phyloP scores from a whole-genome alignment of 202 grass and related monocot species.

The Carex arenaria region DNA sequence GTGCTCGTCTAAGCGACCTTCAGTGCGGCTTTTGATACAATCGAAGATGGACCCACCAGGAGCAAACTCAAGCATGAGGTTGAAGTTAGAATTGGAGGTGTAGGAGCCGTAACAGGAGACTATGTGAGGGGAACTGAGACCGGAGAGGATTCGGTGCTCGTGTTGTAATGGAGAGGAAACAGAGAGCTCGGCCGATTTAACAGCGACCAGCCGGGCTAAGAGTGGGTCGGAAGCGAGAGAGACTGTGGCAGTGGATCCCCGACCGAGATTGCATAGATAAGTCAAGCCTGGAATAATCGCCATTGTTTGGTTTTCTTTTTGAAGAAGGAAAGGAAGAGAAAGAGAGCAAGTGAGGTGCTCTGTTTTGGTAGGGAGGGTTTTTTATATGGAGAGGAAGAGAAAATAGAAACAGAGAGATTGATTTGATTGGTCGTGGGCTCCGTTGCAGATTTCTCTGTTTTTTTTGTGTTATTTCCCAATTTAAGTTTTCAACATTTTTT shows the following conservation, averaged over 20 bases:
- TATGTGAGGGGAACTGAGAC: conserved; percentile 42
- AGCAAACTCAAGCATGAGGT: conserved; percentile 57
- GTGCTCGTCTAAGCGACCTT: conserved; percentile 27
- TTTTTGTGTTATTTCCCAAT: background rate
- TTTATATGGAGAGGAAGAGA: background rate
- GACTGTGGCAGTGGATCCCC: conserved; percentile 57
- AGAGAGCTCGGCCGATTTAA: conserved; percentile 44
- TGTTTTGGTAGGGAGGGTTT: background rate
- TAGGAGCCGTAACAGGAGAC: conserved; percentile 39
- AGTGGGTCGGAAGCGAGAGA: conserved; percentile 29
- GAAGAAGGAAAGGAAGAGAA: background rate
- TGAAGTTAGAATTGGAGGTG: conserved; percentile 24
- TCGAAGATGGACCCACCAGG: conserved; percentile 55
- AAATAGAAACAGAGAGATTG: background rate
- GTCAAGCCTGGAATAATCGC: conserved; percentile 26
- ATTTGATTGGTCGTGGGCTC: background rate
- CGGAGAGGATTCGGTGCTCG: conserved; percentile 30
- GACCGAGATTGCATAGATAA: conserved; percentile 37
- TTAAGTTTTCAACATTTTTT: background rate
- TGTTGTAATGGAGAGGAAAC: conserved; percentile 29
- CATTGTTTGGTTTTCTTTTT: conserved; percentile 24
- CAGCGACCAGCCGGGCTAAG: conserved; percentile 44
- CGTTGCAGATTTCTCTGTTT: too few species aligned
- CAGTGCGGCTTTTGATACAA: background rate
- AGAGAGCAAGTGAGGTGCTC: background rate